Evolutionary conservation across 2,329 filamentous ascomycete genomes (phyloP).

Genomic region (Alternaria incomplexa): DNA sequence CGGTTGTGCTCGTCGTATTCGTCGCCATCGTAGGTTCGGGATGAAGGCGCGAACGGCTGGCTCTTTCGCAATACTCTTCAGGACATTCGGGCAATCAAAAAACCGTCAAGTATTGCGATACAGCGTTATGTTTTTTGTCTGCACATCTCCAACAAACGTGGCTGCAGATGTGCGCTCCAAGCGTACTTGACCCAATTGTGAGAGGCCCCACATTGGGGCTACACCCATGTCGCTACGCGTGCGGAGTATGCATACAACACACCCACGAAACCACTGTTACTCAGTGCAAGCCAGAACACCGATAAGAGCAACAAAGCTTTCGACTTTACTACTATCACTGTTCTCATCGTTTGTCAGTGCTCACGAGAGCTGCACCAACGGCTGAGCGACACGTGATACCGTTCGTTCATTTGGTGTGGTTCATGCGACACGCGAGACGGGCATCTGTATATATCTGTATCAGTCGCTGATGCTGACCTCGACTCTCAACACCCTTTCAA

Average conservation of each 20-base stretch:
- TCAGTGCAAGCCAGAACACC: background rate
- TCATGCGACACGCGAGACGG: no score
- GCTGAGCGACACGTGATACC: background rate
- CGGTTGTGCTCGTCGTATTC: background rate
- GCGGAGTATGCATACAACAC: background rate
- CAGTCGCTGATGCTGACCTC: background rate
- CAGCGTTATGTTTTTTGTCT: no score
- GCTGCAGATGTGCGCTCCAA: no score
- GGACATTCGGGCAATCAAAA: no score
- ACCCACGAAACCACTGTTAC: no score
- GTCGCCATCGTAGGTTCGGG: background rate
- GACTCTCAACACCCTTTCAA: fast-evolving
- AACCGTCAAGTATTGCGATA: background rate
- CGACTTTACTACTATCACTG: background rate
- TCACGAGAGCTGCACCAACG: background rate
- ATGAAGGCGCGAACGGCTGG: no score
- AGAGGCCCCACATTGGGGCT: background rate
- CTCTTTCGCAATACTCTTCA: background rate
- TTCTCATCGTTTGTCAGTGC: background rate
- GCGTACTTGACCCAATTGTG: background rate
- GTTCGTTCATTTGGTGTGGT: background rate
- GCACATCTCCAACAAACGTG: background rate
- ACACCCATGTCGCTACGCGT: background rate
- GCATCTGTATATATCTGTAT: no score
- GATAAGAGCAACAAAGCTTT: background rate